Evolutionary conservation across 805 yeast genomes (phyloP).

Genomic region (Yarrowia sp.): DNA sequence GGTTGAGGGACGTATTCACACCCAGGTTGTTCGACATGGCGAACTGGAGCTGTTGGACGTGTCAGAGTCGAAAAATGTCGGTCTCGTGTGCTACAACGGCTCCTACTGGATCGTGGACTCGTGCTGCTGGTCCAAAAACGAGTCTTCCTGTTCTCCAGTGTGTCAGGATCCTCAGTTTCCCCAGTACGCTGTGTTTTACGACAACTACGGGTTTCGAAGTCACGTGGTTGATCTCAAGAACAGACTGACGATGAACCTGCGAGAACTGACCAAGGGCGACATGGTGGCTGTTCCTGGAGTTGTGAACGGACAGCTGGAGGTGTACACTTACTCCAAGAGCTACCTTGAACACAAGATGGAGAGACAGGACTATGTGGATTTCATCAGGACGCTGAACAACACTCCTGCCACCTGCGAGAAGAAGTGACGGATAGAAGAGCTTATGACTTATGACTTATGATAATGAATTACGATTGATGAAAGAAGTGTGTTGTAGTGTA

Average conservation of each 20-base stretch:
- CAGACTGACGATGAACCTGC: conserved; percentile 11
- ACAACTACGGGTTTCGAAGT: conserved; percentile 18
- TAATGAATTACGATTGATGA: background rate
- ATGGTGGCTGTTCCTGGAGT: conserved; percentile 4
- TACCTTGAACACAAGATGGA: background rate
- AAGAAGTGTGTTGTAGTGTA: too few relatives aligned
- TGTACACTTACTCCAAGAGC: background rate
- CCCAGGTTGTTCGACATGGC: conserved; percentile 11
- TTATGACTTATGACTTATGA: background rate
- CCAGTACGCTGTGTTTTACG: conserved; percentile 23
- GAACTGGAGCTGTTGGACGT: conserved; percentile 5
- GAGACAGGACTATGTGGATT: background rate
- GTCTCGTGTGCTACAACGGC: conserved; percentile 9
- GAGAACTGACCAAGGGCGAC: background rate
- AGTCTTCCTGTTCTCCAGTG: conserved; percentile 23
- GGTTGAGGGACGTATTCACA: conserved; percentile 3
- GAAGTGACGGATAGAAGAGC: background rate
- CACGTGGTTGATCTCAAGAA: conserved; percentile 20
- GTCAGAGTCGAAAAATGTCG: background rate
- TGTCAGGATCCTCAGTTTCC: conserved; percentile 18
- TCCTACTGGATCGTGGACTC: conserved; percentile 8
- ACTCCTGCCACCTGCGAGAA: conserved; percentile 8
- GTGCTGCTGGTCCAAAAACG: conserved; percentile 17
- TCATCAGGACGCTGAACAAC: conserved; percentile 10
- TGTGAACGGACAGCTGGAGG: background rate